phyloP scores from a whole-genome alignment of 1,284 basidiomycete genomes.

The Austropuccinia psidii region DNA sequence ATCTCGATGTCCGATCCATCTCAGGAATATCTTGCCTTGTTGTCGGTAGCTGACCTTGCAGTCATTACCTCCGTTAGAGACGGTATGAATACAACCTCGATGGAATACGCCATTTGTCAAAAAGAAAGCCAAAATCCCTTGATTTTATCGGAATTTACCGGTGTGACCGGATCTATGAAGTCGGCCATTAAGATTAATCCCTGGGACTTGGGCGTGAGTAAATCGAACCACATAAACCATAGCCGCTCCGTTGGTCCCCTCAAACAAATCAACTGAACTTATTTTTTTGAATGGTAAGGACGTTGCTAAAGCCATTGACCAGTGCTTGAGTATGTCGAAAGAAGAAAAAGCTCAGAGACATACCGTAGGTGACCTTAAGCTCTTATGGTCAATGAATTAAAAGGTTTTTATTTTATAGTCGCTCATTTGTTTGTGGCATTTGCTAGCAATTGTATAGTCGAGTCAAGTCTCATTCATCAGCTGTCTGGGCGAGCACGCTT shows the following conservation, averaged over 20 bases:
- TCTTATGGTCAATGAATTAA: neutral
- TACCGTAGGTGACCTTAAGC: conserved; percentile 47
- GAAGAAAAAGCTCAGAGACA: conserved; percentile 73
- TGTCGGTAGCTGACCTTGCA: conserved; percentile 86
- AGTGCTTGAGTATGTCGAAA: conserved; percentile 70
- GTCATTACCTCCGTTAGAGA: conserved; percentile 93
- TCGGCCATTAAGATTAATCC: conserved; percentile 65
- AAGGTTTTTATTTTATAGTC: neutral
- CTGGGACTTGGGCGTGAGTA: conserved; percentile 74
- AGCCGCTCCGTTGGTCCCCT: neutral
- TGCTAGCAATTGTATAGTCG: conserved; percentile 62
- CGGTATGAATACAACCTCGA: conserved; percentile 97
- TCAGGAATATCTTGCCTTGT: conserved; percentile 95
- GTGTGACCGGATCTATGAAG: conserved; percentile 78
- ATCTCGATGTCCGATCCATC: neutral
- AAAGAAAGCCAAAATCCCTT: conserved; percentile 71
- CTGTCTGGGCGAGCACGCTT: conserved; percentile 88
- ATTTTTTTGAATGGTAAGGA: conserved; percentile 53
- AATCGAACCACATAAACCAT: no score
- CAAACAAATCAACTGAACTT: neutral
- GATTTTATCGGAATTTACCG: conserved; percentile 95
- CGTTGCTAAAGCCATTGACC: conserved; percentile 88
- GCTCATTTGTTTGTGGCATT: neutral
- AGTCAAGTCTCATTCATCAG: conserved; percentile 87
- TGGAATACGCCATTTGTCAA: conserved; percentile 95